Evolutionary conservation across 2,329 filamentous ascomycete species (phyloP).

Genomic region (Acrocalymma vagum): DNA sequence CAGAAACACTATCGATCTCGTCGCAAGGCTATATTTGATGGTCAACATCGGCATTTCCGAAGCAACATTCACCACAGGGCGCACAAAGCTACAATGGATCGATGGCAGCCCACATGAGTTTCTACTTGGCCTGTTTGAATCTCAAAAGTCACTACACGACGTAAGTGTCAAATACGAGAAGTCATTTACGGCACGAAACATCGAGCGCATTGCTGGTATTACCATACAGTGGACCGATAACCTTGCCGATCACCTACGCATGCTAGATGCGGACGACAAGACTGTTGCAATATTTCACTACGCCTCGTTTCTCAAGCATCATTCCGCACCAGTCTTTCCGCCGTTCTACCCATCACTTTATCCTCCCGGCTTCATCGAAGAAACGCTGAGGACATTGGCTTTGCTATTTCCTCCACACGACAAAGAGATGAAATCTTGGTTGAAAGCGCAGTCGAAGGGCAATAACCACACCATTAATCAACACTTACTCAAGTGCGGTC

Average conservation of each 20-base stretch:
- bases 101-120: too few relatives aligned
- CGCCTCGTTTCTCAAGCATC: conserved; percentile 42
- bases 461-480: too few relatives aligned
- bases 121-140: conserved; percentile 5
- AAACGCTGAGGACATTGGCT: conserved; percentile 47
- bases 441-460: too few relatives aligned
- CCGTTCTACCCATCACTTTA: too few relatives aligned
- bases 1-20: conserved; percentile 27
- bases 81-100: conserved; percentile 12
- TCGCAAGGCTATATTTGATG: conserved; percentile 22
- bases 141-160: conserved; percentile 4
- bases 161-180: conserved; percentile 16
- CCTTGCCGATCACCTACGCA: conserved; percentile 51
- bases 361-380: conserved; percentile 40
- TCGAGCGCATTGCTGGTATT: conserved; percentile 46
- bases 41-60: conserved; percentile 14
- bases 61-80: conserved; percentile 14
- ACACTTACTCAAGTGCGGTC: conserved; percentile 36
- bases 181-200: conserved; percentile 23
- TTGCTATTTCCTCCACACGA: conserved; percentile 46
- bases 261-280: conserved; percentile 50
- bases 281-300: conserved; percentile 53
- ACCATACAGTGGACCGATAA: conserved; percentile 51
- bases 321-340: too few relatives aligned
- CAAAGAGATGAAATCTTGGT: conserved; percentile 26